phyloP scores from a whole-genome alignment of 495 filamentous ascomycete species.

The Aspergillus sclerotiicarbonarius region DNA sequence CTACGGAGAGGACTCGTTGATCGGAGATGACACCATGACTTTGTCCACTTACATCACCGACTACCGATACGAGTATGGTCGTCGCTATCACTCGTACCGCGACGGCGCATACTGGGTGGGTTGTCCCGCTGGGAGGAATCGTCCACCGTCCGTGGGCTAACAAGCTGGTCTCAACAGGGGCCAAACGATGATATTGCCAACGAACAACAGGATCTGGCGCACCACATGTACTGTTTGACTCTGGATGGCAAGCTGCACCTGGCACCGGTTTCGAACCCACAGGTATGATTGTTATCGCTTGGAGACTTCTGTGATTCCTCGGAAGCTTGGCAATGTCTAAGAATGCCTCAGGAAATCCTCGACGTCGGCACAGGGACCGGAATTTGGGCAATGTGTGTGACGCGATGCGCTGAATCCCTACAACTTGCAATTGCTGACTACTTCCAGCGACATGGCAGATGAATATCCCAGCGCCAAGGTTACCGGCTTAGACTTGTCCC shows the following conservation, averaged over 20 bases:
- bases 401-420: neutral
- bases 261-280: slow-evolving; percentile 43
- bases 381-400: slow-evolving; percentile 49
- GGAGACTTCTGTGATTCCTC: neutral
- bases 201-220: slow-evolving; percentile 27
- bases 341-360: slow-evolving; percentile 33
- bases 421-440: slow-evolving; percentile 1
- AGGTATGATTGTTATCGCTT: slow-evolving; percentile 23
- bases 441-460: slow-evolving; percentile 47
- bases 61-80: slow-evolving; percentile 55
- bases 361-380: slow-evolving; percentile 59
- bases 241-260: slow-evolving; percentile 49
- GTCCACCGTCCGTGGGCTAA: neutral
- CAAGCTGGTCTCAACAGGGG: slow-evolving; percentile 12
- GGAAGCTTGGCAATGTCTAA: neutral
- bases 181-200: slow-evolving; percentile 31
- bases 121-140: neutral
- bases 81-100: slow-evolving; percentile 62
- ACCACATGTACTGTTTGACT: slow-evolving; percentile 35
- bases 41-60: slow-evolving; percentile 25
- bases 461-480: slow-evolving; percentile 44
- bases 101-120: slow-evolving; percentile 54
- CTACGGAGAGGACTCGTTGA: slow-evolving; percentile 23
- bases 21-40: slow-evolving; percentile 22
- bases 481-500: slow-evolving; percentile 47